Evolutionary conservation across 192 early-diverging fungal genomes (phyloP).

Genomic region (Phlyctochytrium planicorne): DNA sequence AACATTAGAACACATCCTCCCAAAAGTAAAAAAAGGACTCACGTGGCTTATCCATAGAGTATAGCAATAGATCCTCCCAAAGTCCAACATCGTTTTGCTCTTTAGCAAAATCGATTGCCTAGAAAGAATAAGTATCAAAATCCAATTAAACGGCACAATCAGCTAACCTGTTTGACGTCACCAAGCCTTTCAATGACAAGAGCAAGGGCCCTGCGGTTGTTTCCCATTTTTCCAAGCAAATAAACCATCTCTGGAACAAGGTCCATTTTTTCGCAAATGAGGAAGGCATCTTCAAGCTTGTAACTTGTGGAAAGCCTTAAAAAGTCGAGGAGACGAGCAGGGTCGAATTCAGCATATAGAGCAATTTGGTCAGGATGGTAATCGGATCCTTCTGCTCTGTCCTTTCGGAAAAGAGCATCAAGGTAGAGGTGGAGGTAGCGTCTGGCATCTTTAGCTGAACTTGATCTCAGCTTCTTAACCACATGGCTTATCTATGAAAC

Average conservation of each 20-base stretch:
- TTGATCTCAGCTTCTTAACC: conserved; percentile 67
- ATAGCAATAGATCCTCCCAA: conserved; percentile 93
- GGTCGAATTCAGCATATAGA: conserved; percentile 28
- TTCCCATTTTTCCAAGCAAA: conserved; percentile 94
- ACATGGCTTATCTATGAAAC: conserved; percentile 21
- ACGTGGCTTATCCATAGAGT: conserved; percentile 94
- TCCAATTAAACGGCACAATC: not conserved
- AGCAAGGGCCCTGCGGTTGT: conserved; percentile 89
- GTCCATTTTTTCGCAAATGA: conserved; percentile 78
- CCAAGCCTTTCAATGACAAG: conserved; percentile 88
- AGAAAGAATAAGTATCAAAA: conserved; percentile 22
- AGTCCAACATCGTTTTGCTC: conserved; percentile 94
- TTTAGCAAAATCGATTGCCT: conserved; percentile 97
- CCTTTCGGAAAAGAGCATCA: conserved; percentile 79
- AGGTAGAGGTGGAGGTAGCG: conserved; percentile 84
- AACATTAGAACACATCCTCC: conserved; percentile 3
- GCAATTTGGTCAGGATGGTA: conserved; percentile 32
- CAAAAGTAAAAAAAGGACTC: conserved; percentile 26
- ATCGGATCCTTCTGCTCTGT: conserved; percentile 38
- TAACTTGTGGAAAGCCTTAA: conserved; percentile 51
- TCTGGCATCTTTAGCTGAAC: conserved; percentile 19
- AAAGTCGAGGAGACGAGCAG: conserved; percentile 75
- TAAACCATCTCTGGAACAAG: conserved; percentile 98
- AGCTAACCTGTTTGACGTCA: conserved; percentile 78
- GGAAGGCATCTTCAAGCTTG: conserved; percentile 59